Conservation (phyloP, 257 asterid genomes). For the Jaltomata sinuosa region DNA sequence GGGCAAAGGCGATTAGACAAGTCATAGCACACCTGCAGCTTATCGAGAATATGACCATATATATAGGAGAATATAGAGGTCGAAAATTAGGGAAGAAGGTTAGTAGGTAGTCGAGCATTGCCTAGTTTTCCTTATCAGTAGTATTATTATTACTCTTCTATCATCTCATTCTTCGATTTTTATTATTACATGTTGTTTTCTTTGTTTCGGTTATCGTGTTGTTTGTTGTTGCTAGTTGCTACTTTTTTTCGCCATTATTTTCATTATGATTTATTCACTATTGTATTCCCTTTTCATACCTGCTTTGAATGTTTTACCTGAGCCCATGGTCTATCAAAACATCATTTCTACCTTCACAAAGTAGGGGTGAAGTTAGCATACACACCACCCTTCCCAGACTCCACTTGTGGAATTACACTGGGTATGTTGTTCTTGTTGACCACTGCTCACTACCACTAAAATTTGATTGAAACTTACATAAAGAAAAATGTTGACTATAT, state of each 20-base stretch:
- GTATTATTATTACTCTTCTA: neutral
- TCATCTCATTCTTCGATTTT: neutral
- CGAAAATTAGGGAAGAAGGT: neutral
- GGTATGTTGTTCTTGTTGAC: neutral
- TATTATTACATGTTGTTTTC: neutral
- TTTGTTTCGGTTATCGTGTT: neutral
- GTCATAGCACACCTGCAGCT: no score
- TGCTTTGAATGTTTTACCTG: neutral
- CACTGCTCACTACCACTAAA: neutral
- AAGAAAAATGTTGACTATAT: neutral
- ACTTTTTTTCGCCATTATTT: neutral
- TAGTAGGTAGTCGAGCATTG: neutral
- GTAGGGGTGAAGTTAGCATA: neutral
- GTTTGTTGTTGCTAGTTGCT: neutral
- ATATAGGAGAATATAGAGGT: neutral
- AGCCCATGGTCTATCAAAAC: neutral
- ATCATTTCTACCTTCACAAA: neutral
- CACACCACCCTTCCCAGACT: neutral
- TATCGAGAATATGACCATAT: no score
- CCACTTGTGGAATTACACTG: neutral
- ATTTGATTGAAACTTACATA: neutral
- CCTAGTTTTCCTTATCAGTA: neutral
- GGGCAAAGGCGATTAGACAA: no score
- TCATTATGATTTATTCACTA: neutral
- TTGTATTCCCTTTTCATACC: neutral